Conservation (phyloP, 352 stramenopile species). For the Halophytophthora batemanensis region DNA sequence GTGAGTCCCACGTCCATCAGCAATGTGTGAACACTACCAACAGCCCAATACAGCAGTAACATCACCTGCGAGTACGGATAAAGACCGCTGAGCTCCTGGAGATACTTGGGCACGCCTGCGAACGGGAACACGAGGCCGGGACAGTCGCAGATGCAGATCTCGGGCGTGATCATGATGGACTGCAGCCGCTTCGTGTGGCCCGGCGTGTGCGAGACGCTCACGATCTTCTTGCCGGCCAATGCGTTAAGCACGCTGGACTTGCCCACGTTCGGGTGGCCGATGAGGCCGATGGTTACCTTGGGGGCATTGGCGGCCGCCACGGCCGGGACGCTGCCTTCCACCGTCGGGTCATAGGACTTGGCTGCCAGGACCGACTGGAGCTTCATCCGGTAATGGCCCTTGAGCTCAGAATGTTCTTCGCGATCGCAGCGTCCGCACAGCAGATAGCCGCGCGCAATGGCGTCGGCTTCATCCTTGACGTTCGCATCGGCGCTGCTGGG, state of each 20-base stretch:
- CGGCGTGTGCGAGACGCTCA: slow-evolving; percentile 83
- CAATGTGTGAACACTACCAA: background rate
- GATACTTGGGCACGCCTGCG: slow-evolving; percentile 71
- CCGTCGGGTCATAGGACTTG: slow-evolving; percentile 21
- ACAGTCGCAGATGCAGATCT: slow-evolving; percentile 87
- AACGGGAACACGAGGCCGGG: slow-evolving; percentile 86
- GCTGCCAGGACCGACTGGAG: slow-evolving; percentile 31
- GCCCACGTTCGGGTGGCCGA: slow-evolving; percentile 87
- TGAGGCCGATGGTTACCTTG: slow-evolving; percentile 81
- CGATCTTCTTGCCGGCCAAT: slow-evolving; percentile 82
- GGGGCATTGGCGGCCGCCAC: slow-evolving; percentile 41
- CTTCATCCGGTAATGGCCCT: slow-evolving; percentile 53
- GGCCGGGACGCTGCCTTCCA: slow-evolving; percentile 19
- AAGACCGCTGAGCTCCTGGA: slow-evolving; percentile 79
- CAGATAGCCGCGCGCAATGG: slow-evolving; percentile 57
- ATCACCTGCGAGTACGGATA: slow-evolving; percentile 81
- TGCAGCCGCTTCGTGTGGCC: slow-evolving; percentile 87
- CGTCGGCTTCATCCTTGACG: slow-evolving; percentile 50
- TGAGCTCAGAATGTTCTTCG: slow-evolving; percentile 65
- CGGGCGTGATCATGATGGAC: slow-evolving; percentile 75
- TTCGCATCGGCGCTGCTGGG: slow-evolving; percentile 25
- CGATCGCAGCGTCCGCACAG: slow-evolving; percentile 65
- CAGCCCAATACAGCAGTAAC: background rate
- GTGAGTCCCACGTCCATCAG: slow-evolving; percentile 1
- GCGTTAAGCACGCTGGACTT: slow-evolving; percentile 88